Evolutionary conservation across 2,329 filamentous ascomycete genomes (phyloP).

Genomic region (Diaporthe sp.): DNA sequence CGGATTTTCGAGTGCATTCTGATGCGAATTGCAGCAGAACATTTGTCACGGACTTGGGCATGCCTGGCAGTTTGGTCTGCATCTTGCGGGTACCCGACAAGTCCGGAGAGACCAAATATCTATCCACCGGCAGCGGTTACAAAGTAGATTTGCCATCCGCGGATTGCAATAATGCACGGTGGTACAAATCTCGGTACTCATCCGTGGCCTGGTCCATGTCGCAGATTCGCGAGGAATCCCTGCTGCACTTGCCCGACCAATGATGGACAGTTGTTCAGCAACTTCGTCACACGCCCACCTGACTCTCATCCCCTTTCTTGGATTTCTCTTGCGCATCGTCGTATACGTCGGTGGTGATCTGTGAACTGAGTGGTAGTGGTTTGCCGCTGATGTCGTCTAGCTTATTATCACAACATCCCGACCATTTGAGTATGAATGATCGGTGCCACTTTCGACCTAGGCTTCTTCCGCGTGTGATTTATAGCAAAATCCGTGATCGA

Average conservation of each 20-base stretch:
- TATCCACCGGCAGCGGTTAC: not conserved
- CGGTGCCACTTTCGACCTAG: no score
- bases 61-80: not conserved
- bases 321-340: not conserved
- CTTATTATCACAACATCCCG: no score
- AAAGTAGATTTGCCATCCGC: slow-evolving; percentile 13
- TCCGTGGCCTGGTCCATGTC: slow-evolving; percentile 40
- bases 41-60: not conserved
- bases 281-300: slow-evolving; percentile 15
- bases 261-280: not conserved
- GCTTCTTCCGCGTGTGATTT: not conserved
- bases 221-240: slow-evolving; percentile 42
- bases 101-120: not conserved
- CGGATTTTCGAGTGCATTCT: not conserved
- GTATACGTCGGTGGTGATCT: not conserved
- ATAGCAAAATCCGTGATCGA: not conserved
- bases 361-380: not conserved
- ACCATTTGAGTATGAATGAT: not conserved
- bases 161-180: slow-evolving; percentile 23
- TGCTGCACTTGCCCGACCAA: slow-evolving; percentile 38
- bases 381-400: not conserved
- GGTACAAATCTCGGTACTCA: slow-evolving; percentile 42
- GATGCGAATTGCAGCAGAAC: not conserved
- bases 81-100: not conserved
- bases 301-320: not conserved